phyloP scores from a whole-genome alignment of 148 eudicot genomes.

The Dianthus caryophyllus region DNA sequence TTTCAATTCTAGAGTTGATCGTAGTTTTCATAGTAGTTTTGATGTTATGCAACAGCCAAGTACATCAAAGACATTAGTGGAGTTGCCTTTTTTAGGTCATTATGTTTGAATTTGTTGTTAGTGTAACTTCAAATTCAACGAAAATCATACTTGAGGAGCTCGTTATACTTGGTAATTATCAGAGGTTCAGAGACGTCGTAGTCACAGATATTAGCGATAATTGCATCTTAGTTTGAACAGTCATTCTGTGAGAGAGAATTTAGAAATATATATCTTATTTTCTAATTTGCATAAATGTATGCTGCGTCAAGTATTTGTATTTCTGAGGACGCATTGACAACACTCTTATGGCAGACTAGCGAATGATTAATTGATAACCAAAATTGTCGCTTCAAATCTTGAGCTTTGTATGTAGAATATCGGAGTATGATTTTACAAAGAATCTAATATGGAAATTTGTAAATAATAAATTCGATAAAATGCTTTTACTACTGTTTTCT shows the following conservation, averaged over 20 bases:
- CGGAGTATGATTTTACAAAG: neutral
- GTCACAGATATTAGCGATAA: neutral
- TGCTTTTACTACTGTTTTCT: neutral
- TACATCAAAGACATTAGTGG: neutral
- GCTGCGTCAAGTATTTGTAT: neutral
- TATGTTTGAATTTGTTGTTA: neutral
- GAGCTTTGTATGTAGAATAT: neutral
- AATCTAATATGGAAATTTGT: slow-evolving; percentile 6
- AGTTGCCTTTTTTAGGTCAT: neutral
- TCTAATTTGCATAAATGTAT: neutral
- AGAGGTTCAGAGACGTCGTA: neutral
- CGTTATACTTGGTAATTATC: neutral
- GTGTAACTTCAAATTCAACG: too few species aligned
- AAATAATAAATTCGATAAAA: neutral
- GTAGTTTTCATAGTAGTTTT: neutral
- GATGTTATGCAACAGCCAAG: neutral
- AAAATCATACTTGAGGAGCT: too few species aligned
- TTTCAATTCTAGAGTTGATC: neutral
- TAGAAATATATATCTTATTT: neutral
- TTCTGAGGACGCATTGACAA: neutral
- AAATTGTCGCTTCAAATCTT: neutral
- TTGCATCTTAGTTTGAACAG: neutral
- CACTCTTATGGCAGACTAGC: neutral
- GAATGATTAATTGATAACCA: neutral
- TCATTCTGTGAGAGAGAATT: neutral